These are phyloP conservation scores for Lepidopterella palustris DNA, from an alignment of 495 filamentous ascomycete genomes.

Conservation along the genomic window DNA sequence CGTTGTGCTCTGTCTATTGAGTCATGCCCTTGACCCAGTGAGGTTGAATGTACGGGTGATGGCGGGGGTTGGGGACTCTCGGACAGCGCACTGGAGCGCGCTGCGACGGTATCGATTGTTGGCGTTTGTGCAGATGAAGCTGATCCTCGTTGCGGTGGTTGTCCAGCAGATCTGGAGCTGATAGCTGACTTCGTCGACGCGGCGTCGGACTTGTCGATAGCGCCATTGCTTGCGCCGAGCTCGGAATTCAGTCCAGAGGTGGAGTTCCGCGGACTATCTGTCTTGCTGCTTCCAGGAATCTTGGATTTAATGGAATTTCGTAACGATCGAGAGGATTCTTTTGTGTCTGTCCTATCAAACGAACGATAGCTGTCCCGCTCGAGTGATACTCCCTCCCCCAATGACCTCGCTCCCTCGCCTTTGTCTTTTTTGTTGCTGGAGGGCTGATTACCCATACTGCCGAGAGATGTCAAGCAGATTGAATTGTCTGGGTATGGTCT, in stretches of 20 bases:
- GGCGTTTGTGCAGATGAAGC: constrained; percentile 33
- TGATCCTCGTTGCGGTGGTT: constrained; percentile 36
- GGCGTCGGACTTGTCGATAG: constrained; percentile 64
- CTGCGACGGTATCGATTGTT: constrained; percentile 29
- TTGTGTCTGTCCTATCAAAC: constrained; percentile 89
- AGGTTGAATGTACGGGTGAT: constrained; percentile 76
- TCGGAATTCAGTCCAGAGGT: constrained; percentile 56
- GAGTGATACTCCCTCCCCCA: constrained; percentile 39
- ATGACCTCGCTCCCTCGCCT: constrained; percentile 14
- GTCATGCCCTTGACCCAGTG: constrained; percentile 67
- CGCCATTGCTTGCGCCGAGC: constrained; percentile 30
- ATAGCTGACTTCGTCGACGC: constrained; percentile 63
- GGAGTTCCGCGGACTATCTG: constrained; percentile 79
- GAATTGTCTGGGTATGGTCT: neutral
- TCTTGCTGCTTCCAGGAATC: constrained; percentile 59
- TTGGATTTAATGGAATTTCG: constrained; percentile 67
- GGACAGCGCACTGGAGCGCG: constrained; percentile 35
- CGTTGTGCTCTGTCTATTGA: constrained; percentile 75
- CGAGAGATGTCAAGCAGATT: neutral
- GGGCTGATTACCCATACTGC: constrained; percentile 81
- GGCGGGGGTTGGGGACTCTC: constrained; percentile 71
- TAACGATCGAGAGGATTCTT: constrained; percentile 86
- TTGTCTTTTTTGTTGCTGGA: constrained; percentile 55
- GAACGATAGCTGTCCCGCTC: constrained; percentile 75
- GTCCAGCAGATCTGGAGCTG: constrained; percentile 46